phyloP scores from a whole-genome alignment of 2,329 filamentous ascomycete species.

The Boeremia lycopersici region DNA sequence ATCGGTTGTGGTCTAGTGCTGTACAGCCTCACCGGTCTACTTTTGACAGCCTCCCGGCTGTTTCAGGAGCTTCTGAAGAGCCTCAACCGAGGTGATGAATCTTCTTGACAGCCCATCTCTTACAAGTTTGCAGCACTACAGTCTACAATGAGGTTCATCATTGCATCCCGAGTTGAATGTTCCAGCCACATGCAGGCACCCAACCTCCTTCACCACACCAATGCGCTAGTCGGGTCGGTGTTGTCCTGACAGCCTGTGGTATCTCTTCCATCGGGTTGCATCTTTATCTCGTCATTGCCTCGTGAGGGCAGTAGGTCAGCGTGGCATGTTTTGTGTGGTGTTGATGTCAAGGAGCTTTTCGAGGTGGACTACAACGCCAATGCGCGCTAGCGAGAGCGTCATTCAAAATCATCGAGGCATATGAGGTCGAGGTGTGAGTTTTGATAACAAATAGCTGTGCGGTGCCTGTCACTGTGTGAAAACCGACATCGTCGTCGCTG shows the following conservation, averaged over 20 bases:
- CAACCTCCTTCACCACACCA: neutral
- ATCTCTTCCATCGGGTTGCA: neutral
- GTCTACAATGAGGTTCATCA: neutral
- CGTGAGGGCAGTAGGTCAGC: too few relatives aligned
- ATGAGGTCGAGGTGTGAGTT: too few relatives aligned
- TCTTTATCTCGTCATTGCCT: neutral
- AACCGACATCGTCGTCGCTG: too few relatives aligned
- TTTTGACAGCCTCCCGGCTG: conserved; percentile 15
- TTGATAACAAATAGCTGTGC: too few relatives aligned
- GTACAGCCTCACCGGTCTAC: conserved; percentile 12
- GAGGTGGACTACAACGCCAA: neutral
- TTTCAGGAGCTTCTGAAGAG: conserved; percentile 20
- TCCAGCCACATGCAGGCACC: neutral
- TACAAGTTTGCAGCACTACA: conserved; percentile 5
- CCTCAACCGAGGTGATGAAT: neutral
- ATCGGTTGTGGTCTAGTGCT: conserved; percentile 26
- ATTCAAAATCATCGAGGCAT: neutral
- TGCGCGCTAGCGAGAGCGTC: neutral
- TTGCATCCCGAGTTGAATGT: neutral
- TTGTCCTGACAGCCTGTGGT: neutral
- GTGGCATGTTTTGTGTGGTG: neutral
- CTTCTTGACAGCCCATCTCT: conserved; percentile 2
- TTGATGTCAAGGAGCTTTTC: neutral
- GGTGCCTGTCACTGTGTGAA: too few relatives aligned
- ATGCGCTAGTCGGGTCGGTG: neutral